Percentiles rank a stretch among this genome's conserved stretches.
Evolutionary conservation across 2,329 filamentous ascomycete genomes (phyloP).

Genomic region (Diaporthe citriasiana): DNA sequence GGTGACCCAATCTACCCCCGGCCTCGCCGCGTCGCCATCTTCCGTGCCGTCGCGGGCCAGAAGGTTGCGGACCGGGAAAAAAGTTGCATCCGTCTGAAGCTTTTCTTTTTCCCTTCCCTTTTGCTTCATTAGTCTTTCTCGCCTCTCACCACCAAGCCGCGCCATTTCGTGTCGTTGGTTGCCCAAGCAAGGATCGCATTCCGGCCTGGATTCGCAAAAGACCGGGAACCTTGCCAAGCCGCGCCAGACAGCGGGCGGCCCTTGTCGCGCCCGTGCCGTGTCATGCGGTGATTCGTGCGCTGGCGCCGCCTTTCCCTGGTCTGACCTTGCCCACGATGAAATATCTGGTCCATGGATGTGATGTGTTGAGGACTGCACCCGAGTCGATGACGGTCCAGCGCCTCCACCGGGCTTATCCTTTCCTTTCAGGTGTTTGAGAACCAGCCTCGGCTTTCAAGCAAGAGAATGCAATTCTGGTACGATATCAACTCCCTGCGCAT

Average conservation of each 20-base stretch:
- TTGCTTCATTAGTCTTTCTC: too few relatives aligned
- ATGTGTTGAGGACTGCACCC: neutral
- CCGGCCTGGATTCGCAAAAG: constrained; percentile 23
- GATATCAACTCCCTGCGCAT: neutral
- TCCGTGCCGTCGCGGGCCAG: constrained; percentile 2
- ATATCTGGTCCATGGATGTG: constrained; percentile 15
- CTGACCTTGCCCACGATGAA: constrained; percentile 27
- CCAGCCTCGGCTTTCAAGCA: constrained; percentile 9
- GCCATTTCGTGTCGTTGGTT: neutral
- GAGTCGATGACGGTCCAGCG: constrained; percentile 6
- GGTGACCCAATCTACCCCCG: constrained; percentile 9
- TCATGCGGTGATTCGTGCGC: constrained; percentile 38
- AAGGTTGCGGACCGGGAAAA: constrained; percentile 16
- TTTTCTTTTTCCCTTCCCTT: neutral
- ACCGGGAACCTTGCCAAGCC: constrained; percentile 31
- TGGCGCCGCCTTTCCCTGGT: constrained; percentile 20
- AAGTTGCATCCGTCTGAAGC: constrained; percentile 14
- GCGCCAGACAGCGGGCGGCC: constrained; percentile 21
- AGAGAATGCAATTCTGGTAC: neutral
- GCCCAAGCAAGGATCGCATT: neutral
- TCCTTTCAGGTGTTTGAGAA: constrained; percentile 6
- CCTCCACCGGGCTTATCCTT: constrained; percentile 11
- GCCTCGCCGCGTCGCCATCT: constrained; percentile 8
- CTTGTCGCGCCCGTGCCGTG: constrained; percentile 33
- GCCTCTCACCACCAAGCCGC: neutral